Base-by-base conservation (phyloP, 2,329 filamentous ascomycete genomes). In the Alternaria sp. region DNA sequence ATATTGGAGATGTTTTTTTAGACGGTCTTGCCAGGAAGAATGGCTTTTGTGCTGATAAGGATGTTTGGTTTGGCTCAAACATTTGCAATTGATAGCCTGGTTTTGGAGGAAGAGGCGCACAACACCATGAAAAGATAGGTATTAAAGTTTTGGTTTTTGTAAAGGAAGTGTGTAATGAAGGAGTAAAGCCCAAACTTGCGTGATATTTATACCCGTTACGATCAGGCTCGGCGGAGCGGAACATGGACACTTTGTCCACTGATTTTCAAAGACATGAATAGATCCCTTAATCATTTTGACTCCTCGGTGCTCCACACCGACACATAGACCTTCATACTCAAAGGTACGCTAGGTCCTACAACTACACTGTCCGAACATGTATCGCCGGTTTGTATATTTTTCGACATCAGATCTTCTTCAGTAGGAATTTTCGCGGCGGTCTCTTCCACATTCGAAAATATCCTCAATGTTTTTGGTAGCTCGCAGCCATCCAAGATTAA, bases 231-330 rank as follows among this genome's bases (percentile, higher is more conserved):
- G 9, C 4, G n/a, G 37, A 41, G 9, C n/a, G 9, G n/a, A 18
- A 41, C 37, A 41, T 41, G 37, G 1, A 3, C 1, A 11, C 5
- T 6, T 11, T 1, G 0, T 0, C 0, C 15, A 1, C 3, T 3
- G n/a, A 3, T 5, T 41, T 41, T 11, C 37, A 9, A 11, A 10
- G 37, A 41, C 8, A 41, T 41, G 7, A 5, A n/a, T 2, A 0
- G 15, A 0, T 41, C n/a, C 15, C 7, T 41, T n/a, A 4, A n/a
- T 2, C 15, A 18, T 18, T 41, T 41, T 6, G 3, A 41, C 0
- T 18, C 37, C 9, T 11, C 5, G 15, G 37, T 41, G 37, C 15
- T 41, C n/a, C 37, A 41, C 37, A 41, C 0, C 8, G 37, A 41
- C n/a, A 41, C n/a, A 41, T n/a, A 10, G 3, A 1, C 15, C 15